Base-by-base conservation (phyloP, 2,329 filamentous ascomycete species). In the Fusarium succisae region DNA sequence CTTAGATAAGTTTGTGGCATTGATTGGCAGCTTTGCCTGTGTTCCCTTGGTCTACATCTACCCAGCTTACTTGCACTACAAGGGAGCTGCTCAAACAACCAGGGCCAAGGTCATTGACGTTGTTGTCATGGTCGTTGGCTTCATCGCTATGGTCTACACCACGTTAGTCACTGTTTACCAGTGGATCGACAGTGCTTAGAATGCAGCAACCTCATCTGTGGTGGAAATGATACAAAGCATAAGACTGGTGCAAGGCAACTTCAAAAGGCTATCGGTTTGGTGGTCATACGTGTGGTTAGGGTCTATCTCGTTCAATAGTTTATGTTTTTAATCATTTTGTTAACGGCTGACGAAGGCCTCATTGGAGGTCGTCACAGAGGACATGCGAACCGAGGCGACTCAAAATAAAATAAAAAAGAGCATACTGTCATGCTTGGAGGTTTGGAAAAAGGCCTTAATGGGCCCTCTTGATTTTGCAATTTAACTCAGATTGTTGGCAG, bases 21-120 rank as follows among this genome's bases (percentile, higher is more conserved):
- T 94, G 53, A 94, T 94, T 72, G 92, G 92, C 18, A 91, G 89
- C 43, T 90, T 93, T 77, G 92, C 92, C 5, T 94, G 92, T 75
- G 91, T 94, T 61, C 92, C 92, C 20, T 82, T 94, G 72, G 92
- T 94, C 17, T 94, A 94, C 81, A 92, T 94, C 66, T 94, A 94
- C 78, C 92, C 93, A 48, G 88, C 93, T 1, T 91, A 87, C 70
- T 79, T 95, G 77, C 93, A 95, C 80, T 92, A 90, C 82, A 90
- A 87, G 76, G 92, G 90, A 9, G 86, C 92, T 8, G 92, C 92
- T 12, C 84, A 86, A 55, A 88, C 86, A n/a, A 81, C 80, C 38
- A 83, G 81, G 79, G 87, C 84, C 35, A 93, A 91, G 82, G 79
- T 82, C 6, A 85, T 89, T 9, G 92, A 95, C 77, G 68, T 92